Evolutionary conservation across 2,329 filamentous ascomycete genomes (phyloP), one percentile per base, ranked within the genome.

Genomic region (Colletotrichum tabaci): DNA sequence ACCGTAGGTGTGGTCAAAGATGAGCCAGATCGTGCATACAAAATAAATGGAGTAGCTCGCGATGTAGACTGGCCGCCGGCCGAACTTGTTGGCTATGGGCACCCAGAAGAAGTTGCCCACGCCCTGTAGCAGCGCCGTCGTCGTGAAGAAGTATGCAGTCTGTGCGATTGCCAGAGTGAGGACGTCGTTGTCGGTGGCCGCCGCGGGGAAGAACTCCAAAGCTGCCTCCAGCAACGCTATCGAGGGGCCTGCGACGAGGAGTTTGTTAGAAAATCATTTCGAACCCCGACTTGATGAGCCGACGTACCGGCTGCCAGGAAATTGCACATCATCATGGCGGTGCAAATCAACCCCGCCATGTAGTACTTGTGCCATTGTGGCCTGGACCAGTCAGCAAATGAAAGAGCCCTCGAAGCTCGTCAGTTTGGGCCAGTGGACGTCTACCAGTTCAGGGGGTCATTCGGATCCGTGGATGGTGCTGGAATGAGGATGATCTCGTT

Each of bases 301-400:
- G 26, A 68, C 58, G 70, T 74, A 77, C 83, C 88, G n/a, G 87
- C 88, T 0, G 87, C 87, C 5, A 89, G 78, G 73, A 89, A 89
- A 77, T 89, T 89, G 79, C 84, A 87, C 77, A 89, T 83, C 72
- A 88, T 81, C 80, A 89, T 88, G 63, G 87, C 86, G 4, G 85
- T 72, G 75, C 85, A 88, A 44, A 88, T 82, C 16, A 88, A 78
- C 58, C 79, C 75, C 10, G 87, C 86, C 47, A 86, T 85, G 76
- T 87, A 89, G 72, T 83, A 82, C 61, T 87, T 86, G 74, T 84
- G 86, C 74, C 81, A 79, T 78, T 82, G 79, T 35, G 82, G 79
- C 85, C 83, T 85, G 44, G 15, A 47, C 42, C 46, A 47, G 47
- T 69, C 60, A 72, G 66, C 53, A 38, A 42, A 23, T 49, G 30